Conservation (phyloP, 1,284 basidiomycete genomes). For the Papiliotrema laurentii region DNA sequence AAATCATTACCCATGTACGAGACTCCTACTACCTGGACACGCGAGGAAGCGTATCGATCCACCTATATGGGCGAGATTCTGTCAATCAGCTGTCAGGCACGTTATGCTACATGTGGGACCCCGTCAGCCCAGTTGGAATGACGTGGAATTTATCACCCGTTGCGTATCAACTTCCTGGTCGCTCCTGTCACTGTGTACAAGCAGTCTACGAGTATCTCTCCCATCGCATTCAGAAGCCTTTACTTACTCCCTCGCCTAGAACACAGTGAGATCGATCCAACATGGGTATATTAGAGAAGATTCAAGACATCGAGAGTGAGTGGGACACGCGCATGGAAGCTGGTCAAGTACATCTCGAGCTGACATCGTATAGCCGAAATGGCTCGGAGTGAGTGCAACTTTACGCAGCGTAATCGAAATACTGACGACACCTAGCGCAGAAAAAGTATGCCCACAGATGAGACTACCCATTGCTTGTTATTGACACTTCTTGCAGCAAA, state of each 20-base stretch:
- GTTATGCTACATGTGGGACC: too few relatives aligned
- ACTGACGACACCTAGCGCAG: conserved; percentile 58
- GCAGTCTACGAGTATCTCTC: too few relatives aligned
- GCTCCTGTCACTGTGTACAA: too few relatives aligned
- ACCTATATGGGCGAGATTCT: too few relatives aligned
- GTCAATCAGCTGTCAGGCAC: too few relatives aligned
- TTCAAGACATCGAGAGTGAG: conserved; percentile 89
- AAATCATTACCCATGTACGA: too few relatives aligned
- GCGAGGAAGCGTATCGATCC: too few relatives aligned
- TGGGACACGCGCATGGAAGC: conserved; percentile 5
- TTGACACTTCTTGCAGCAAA: conserved; percentile 30
- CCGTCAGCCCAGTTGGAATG: too few relatives aligned
- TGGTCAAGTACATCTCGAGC: neutral
- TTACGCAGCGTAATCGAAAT: neutral
- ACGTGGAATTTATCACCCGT: too few relatives aligned
- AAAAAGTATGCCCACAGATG: conserved; percentile 70
- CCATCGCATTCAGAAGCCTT: neutral
- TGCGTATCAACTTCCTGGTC: too few relatives aligned
- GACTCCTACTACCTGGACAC: too few relatives aligned
- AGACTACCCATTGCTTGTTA: neutral
- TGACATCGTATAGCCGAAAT: conserved; percentile 71
- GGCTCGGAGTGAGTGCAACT: conserved; percentile 67
- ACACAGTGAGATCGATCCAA: conserved; percentile 16
- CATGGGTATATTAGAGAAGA: conserved; percentile 93
- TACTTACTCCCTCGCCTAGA: too few relatives aligned